Conservation (phyloP, 768 basidiomycete genomes). For the Panellus pusillus region DNA sequence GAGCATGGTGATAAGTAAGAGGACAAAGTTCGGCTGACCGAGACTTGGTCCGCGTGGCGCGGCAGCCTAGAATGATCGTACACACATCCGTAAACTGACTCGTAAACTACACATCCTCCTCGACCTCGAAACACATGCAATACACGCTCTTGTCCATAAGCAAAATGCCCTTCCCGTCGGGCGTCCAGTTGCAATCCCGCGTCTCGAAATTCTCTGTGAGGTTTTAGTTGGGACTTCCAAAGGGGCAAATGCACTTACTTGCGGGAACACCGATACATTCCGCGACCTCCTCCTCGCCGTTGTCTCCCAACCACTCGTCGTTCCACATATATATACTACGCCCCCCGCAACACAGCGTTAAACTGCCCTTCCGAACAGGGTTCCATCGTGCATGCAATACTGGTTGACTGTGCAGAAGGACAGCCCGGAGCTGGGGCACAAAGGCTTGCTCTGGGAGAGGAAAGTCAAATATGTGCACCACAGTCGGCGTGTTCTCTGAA, state of each 20-base stretch:
- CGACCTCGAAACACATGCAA: slow-evolving; percentile 84
- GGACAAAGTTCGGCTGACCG: slow-evolving; percentile 11
- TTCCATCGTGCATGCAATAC: slow-evolving; percentile 79
- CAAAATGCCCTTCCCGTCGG: slow-evolving; percentile 81
- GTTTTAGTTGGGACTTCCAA: slow-evolving; percentile 17
- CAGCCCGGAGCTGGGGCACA: slow-evolving; percentile 59
- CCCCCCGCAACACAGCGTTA: slow-evolving; percentile 67
- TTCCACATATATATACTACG: slow-evolving; percentile 78
- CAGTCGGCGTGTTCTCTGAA: slow-evolving; percentile 62
- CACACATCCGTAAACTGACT: slow-evolving; percentile 20
- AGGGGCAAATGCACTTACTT: slow-evolving; percentile 49
- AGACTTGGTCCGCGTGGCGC: slow-evolving; percentile 11
- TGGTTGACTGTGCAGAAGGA: slow-evolving; percentile 64
- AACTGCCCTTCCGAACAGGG: slow-evolving; percentile 71
- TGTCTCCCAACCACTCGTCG: slow-evolving; percentile 73
- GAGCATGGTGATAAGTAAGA: slow-evolving; percentile 49
- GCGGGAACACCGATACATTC: slow-evolving; percentile 90
- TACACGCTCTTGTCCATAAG: slow-evolving; percentile 77
- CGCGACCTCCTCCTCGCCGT: slow-evolving; percentile 69
- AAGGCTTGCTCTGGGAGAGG: slow-evolving; percentile 59
- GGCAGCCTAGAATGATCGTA: background rate
- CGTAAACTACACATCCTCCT: too few relatives aligned
- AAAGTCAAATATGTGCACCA: slow-evolving; percentile 72
- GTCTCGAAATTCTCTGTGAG: slow-evolving; percentile 69
- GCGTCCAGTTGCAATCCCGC: slow-evolving; percentile 73